Base-by-base conservation (phyloP, 495 filamentous ascomycete genomes). In the Cairneyella variabilis region DNA sequence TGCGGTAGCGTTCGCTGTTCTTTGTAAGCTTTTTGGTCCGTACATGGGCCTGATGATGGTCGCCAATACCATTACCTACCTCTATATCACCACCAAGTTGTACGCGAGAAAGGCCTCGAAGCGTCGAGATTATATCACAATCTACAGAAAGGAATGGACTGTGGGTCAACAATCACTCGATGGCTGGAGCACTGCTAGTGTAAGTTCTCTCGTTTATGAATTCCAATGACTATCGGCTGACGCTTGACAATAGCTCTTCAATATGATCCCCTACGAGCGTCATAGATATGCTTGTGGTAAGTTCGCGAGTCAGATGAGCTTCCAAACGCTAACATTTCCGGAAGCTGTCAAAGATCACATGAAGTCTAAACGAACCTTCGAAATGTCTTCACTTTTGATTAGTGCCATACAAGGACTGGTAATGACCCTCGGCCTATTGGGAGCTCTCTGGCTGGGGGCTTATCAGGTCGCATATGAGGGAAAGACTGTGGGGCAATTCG, bases 31-130 rank as follows among this genome's bases (percentile, higher is more conserved):
- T 5, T 90, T 90, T 58, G 86, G 86, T 46, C 71, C 81, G 3
- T 91, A 89, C 64, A 85, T 90, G 74, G 81, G 83, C 6, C 76
- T 90, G 44, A 83, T 86, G 38, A 80, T 85, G 40, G 73, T 82
- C 14, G 74, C 80, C 18, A 82, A 83, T 8, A 77, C 78, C 12
- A 51, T 79, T 17, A 64, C 80, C 4, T 92, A 87, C 60, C 64
- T 90, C 48, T 87, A 80, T 62, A 71, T 74, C 28, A 82, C 83
- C 10, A 72, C 76, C 5, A 76, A 70, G 40, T 74, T 86, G 53
- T 69, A 56, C 53, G 63, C 59, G 41, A 69, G 53, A 52, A 65
- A 69, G 52, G 71, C 71, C 41, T 58, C 69, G 28, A 70, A 74
- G 51, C 68, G 74, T 34, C 64, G 71, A 14, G 57, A 69, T 3